phyloP scores from a whole-genome alignment of 306 rosid genomes.

The Quercus agrifolia region DNA sequence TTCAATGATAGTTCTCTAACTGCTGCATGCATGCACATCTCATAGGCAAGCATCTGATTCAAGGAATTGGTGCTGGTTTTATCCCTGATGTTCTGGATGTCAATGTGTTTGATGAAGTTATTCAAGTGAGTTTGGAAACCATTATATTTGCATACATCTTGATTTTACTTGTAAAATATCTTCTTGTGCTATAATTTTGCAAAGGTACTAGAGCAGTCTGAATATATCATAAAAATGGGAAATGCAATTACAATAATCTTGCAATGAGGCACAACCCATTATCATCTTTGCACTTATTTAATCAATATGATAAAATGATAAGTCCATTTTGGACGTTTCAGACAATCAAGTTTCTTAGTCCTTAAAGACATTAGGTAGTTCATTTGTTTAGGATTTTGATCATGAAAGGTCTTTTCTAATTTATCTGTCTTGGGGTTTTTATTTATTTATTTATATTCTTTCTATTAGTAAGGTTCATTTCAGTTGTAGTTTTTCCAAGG shows the following conservation, averaged over 20 bases:
- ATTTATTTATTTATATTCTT: no score
- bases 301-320: background rate
- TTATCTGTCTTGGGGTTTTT: no score
- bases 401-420: no score
- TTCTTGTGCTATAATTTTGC: background rate
- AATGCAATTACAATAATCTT: background rate
- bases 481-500: no score
- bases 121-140: conserved; percentile 41
- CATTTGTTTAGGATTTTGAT: background rate
- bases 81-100: conserved; percentile 54
- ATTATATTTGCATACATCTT: no score
- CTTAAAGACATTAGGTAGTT: background rate
- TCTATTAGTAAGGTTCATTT: no score
- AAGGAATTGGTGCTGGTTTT: conserved; percentile 75
- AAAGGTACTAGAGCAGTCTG: no score
- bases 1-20: no score
- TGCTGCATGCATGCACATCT: no score
- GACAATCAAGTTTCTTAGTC: background rate
- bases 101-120: conserved; percentile 57
- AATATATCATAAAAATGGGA: background rate
- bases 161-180: background rate
- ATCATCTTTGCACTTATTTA: background rate
- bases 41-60: conserved; percentile 39
- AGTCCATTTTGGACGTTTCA: background rate
- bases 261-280: background rate